Conservation (phyloP, 2,329 filamentous ascomycete species). For the Pseudomassariella vexata region DNA sequence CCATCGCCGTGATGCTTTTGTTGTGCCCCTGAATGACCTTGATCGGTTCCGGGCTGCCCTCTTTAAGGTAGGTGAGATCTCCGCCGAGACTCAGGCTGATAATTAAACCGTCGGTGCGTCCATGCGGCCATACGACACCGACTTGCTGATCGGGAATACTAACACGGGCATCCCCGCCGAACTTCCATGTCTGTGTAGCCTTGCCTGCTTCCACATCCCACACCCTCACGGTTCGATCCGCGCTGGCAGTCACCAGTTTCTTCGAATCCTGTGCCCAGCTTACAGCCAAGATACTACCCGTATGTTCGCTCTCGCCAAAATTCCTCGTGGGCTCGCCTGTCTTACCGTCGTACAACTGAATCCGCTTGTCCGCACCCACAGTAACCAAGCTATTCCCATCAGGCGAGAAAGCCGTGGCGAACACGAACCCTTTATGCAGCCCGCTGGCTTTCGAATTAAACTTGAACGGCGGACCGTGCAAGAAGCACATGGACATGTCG, state of each 20-base stretch:
- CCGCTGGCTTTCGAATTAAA: conserved; percentile 78
- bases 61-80: conserved; percentile 81
- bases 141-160: conserved; percentile 85
- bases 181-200: conserved; percentile 73
- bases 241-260: conserved; percentile 83
- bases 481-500: conserved; percentile 84
- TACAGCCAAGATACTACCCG: conserved; percentile 86
- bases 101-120: conserved; percentile 76
- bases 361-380: conserved; percentile 85
- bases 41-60: conserved; percentile 63
- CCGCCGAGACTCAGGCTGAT: conserved; percentile 86
- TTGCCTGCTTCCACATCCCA: conserved; percentile 85
- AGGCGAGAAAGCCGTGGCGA: conserved; percentile 82
- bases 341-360: conserved; percentile 95
- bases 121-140: conserved; percentile 83
- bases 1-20: conserved; percentile 80
- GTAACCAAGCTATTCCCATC: conserved; percentile 78
- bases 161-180: conserved; percentile 68
- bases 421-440: conserved; percentile 83
- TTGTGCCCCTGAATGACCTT: conserved; percentile 81
- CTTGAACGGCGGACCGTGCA: conserved; percentile 92
- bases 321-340: conserved; percentile 76
- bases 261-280: conserved; percentile 86
- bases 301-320: conserved; percentile 80
- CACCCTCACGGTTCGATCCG: conserved; percentile 88